Evolutionary conservation across 2,329 filamentous ascomycete species (phyloP).

Genomic region (Sarocladiaceae sp.): DNA sequence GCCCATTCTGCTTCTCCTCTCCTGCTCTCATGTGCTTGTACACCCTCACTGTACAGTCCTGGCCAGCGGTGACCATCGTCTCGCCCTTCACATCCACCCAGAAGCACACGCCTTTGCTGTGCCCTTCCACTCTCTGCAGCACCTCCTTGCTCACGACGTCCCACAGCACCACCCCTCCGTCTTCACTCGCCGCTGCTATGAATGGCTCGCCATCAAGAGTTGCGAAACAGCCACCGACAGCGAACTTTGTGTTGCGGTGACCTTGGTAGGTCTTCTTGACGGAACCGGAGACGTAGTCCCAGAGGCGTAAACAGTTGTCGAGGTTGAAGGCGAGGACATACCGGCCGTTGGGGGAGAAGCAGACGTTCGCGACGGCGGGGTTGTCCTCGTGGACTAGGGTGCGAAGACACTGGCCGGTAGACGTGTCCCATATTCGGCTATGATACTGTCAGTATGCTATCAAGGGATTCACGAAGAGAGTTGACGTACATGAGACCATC

Average conservation of each 20-base stretch:
- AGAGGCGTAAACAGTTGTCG: slow-evolving; percentile 83
- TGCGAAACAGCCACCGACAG: slow-evolving; percentile 79
- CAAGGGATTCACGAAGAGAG: background rate
- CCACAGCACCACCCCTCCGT: slow-evolving; percentile 82
- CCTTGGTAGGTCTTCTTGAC: slow-evolving; percentile 98
- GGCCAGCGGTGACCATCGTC: slow-evolving; percentile 51
- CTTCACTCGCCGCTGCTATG: slow-evolving; percentile 78
- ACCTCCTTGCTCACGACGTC: slow-evolving; percentile 81
- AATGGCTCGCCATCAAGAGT: slow-evolving; percentile 48
- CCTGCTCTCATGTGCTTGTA: slow-evolving; percentile 29
- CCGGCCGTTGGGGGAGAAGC: slow-evolving; percentile 89
- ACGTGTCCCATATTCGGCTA: slow-evolving; percentile 89
- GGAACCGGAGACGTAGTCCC: slow-evolving; percentile 88
- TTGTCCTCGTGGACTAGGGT: slow-evolving; percentile 97
- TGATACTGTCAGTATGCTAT: slow-evolving; percentile 14
- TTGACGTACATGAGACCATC: slow-evolving; percentile 73
- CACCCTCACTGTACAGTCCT: slow-evolving; percentile 47
- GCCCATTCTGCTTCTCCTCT: slow-evolving; percentile 15
- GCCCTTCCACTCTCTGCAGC: slow-evolving; percentile 57
- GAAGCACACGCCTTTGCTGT: slow-evolving; percentile 51
- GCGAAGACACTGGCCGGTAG: slow-evolving; percentile 87
- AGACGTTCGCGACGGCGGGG: slow-evolving; percentile 78
- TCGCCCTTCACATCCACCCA: slow-evolving; percentile 57
- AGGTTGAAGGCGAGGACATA: slow-evolving; percentile 89
- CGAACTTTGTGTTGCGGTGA: slow-evolving; percentile 77